phyloP scores from a whole-genome alignment of 2,329 filamentous ascomycete genomes.

The Thelonectria blattea region DNA sequence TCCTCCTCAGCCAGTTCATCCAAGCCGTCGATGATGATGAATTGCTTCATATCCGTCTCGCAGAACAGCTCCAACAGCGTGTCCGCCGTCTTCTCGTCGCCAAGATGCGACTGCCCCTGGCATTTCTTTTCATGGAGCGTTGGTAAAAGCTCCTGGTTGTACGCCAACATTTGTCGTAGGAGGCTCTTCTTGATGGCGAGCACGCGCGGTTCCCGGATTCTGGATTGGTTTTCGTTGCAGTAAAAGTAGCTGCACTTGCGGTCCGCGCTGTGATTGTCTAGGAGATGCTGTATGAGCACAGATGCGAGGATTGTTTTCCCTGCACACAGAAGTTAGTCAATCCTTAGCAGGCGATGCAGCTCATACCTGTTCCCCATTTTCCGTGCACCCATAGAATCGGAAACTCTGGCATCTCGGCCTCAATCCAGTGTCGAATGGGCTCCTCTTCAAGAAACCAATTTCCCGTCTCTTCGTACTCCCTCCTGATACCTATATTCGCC shows the following conservation, averaged over 20 bases:
- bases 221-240: conserved; percentile 43
- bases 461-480: conserved; percentile 2
- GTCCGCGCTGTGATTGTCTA: neutral
- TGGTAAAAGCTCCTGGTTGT: conserved; percentile 7
- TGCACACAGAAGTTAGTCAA: conserved; percentile 26
- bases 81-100: conserved; percentile 28
- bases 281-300: conserved; percentile 41
- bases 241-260: conserved; percentile 48
- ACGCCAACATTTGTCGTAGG: neutral
- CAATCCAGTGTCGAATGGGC: conserved; percentile 8
- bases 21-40: conserved; percentile 52
- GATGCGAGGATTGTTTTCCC: conserved; percentile 52
- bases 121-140: conserved; percentile 2
- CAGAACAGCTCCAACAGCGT: conserved; percentile 42
- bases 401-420: conserved; percentile 2
- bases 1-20: conserved; percentile 48
- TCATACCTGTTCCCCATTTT: conserved; percentile 21
- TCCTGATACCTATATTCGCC: neutral
- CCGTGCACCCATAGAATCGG: conserved; percentile 18
- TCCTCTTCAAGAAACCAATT: conserved; percentile 11
- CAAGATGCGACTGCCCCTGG: neutral
- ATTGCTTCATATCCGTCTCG: conserved; percentile 37
- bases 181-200: conserved; percentile 11
- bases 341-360: neutral
- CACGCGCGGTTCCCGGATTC: neutral